These are phyloP conservation scores for Ramalina peruviana DNA, from an alignment of 495 filamentous ascomycete genomes.

Conservation along the genomic window DNA sequence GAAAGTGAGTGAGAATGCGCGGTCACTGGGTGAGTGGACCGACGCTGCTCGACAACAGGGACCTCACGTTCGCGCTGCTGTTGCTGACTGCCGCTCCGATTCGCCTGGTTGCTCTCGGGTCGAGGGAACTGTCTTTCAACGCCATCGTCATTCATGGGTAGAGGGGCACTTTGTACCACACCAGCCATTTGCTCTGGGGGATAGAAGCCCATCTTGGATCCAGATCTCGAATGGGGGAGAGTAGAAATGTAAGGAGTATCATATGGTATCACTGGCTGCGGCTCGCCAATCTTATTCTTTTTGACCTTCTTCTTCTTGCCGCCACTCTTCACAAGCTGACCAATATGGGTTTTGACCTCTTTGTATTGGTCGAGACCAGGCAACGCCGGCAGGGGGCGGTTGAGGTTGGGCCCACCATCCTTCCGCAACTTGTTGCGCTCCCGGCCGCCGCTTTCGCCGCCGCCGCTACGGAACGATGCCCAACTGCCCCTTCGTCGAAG, in stretches of 20 bases:
- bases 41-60: neutral
- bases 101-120: neutral
- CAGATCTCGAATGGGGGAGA: neutral
- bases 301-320: slow-evolving; percentile 9
- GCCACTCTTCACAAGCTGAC: slow-evolving; percentile 13
- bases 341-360: slow-evolving; percentile 16
- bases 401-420: slow-evolving; percentile 15
- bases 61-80: neutral
- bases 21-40: neutral
- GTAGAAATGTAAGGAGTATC: neutral
- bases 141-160: neutral
- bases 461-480: slow-evolving; percentile 16
- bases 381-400: slow-evolving; percentile 15
- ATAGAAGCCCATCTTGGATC: neutral
- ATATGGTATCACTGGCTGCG: slow-evolving; percentile 2
- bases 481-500: slow-evolving; percentile 15
- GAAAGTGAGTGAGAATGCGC: neutral
- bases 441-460: slow-evolving; percentile 4
- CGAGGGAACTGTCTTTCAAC: slow-evolving; percentile 1
- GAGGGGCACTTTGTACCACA: neutral
- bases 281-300: slow-evolving; percentile 1
- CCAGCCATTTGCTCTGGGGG: too few relatives aligned
- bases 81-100: neutral
- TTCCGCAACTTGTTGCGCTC: slow-evolving; percentile 3
- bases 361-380: slow-evolving; percentile 18